These are phyloP conservation scores for Xylaria sp. DNA, from an alignment of 2,329 filamentous ascomycete genomes.

Conservation along the genomic window DNA sequence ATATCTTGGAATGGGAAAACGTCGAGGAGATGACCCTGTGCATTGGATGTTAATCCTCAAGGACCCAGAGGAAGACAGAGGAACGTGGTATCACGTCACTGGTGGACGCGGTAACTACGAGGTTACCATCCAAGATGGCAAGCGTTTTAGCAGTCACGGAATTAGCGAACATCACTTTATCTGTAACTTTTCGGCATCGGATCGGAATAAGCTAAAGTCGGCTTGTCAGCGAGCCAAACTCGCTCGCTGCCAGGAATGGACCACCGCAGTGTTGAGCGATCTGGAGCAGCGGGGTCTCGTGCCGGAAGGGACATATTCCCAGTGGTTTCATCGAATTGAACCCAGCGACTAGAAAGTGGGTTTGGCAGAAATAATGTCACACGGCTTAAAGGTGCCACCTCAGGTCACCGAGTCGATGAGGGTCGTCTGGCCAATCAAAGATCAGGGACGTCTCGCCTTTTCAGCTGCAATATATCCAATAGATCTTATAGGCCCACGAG, in stretches of 20 bases:
- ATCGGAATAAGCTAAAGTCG: not conserved
- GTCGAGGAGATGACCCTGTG: not conserved
- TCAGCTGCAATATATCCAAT: too few species aligned
- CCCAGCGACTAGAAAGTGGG: not conserved
- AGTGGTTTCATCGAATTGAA: not conserved
- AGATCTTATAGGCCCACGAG: too few species aligned
- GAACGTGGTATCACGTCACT: not conserved
- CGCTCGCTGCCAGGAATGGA: not conserved
- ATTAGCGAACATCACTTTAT: not conserved
- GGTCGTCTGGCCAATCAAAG: too few species aligned
- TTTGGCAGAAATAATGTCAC: not conserved
- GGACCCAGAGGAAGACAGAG: not conserved
- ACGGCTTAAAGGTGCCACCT: too few species aligned
- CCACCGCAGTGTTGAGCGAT: not conserved
- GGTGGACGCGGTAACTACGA: not conserved
- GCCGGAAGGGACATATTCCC: not conserved
- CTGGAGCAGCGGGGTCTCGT: not conserved
- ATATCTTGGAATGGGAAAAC: not conserved
- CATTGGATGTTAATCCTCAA: not conserved
- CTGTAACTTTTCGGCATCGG: not conserved
- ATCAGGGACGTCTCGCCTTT: too few species aligned
- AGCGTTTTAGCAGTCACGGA: not conserved
- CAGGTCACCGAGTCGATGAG: too few species aligned
- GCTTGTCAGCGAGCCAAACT: not conserved
- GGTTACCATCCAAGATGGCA: not conserved